Evolutionary conservation across 306 rosid species (phyloP).

Genomic region (Ormosia emarginata): DNA sequence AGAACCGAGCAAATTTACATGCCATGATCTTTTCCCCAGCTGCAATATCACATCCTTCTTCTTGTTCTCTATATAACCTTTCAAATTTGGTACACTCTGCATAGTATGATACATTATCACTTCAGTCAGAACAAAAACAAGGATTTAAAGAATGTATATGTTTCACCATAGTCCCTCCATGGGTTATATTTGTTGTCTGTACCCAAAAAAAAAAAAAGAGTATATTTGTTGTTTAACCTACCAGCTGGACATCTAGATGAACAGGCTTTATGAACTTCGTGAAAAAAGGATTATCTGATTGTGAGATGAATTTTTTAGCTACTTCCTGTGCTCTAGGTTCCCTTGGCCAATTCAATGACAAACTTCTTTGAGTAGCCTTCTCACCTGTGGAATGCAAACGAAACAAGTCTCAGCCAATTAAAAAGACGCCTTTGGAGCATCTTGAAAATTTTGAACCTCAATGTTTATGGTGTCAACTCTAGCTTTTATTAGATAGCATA

Average conservation of each 20-base stretch:
- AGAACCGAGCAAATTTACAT: background rate
- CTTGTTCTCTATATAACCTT: background rate
- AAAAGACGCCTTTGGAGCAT: background rate
- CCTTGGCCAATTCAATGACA: conserved; percentile 8
- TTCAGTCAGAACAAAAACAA: background rate
- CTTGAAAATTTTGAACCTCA: background rate
- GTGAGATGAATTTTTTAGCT: background rate
- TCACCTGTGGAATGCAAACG: background rate
- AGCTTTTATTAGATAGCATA: background rate
- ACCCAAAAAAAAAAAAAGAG: background rate
- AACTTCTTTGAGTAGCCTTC: background rate
- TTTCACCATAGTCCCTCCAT: background rate
- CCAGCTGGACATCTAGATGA: background rate
- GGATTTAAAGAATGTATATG: background rate
- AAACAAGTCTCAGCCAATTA: background rate
- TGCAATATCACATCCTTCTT: background rate
- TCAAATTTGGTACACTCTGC: background rate
- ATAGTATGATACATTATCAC: background rate
- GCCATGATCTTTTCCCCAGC: conserved; percentile 15
- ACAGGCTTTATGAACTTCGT: background rate
- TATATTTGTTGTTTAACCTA: background rate
- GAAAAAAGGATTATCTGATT: conserved; percentile 12
- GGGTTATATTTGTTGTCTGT: no score
- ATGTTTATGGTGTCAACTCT: background rate
- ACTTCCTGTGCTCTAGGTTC: background rate